Evolutionary conservation across 2,329 filamentous ascomycete genomes (phyloP).

Genomic region (Hypoxylon sp.): DNA sequence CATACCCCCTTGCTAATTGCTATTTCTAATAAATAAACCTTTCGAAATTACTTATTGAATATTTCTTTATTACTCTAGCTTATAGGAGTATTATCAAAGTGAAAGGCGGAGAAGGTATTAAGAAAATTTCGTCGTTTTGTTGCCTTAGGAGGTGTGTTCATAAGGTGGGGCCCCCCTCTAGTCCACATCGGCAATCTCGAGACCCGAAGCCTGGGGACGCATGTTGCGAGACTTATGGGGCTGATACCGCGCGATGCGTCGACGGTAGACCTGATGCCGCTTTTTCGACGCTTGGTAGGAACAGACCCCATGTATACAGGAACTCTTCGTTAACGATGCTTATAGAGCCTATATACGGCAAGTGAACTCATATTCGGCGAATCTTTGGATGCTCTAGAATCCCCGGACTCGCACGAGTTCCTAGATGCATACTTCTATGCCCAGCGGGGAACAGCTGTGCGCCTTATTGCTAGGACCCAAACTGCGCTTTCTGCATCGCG

Average conservation of each 20-base stretch:
- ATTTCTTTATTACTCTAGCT: no score
- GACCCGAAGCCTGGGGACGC: slow-evolving; percentile 25
- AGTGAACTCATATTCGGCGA: slow-evolving; percentile 31
- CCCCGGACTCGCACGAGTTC: slow-evolving; percentile 19
- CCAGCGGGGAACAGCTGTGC: slow-evolving; percentile 18
- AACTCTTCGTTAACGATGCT: neutral
- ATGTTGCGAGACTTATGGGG: slow-evolving; percentile 22
- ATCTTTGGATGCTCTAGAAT: slow-evolving; percentile 14
- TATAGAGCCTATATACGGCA: slow-evolving; percentile 25
- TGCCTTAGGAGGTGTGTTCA: no score
- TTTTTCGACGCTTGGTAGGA: slow-evolving; percentile 22
- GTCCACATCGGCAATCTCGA: slow-evolving; percentile 22
- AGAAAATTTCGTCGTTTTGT: no score
- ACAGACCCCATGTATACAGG: neutral
- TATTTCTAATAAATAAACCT: no score
- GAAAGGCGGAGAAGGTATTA: no score
- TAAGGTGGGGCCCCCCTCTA: no score
- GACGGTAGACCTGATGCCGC: slow-evolving; percentile 23
- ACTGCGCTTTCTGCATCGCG: slow-evolving; percentile 21
- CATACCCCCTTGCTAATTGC: no score
- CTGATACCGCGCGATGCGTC: slow-evolving; percentile 26
- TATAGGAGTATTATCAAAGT: no score
- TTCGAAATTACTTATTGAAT: no score
- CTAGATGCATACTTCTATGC: slow-evolving; percentile 28
- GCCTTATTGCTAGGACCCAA: slow-evolving; percentile 22